A percentile compares a stretch with the other conserved stretches of the same genome.
phyloP scores from a whole-genome alignment of 306 rosid species.

The barrel medic (Medicago truncatula) region MtrunA17r5.0-ANR NC_053043.1:34991501-34992000 shows the following conservation, averaged over 20 bases:
- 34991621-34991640: neutral
- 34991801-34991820: too few species aligned
- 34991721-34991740: neutral
- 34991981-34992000: constrained; percentile 15
- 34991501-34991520: constrained; percentile 3
- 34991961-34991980: neutral
- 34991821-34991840: neutral
- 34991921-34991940: neutral
- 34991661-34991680: neutral
- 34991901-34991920: constrained; percentile 15
- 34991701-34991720: neutral
- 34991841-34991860: constrained; percentile 16
- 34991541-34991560: constrained; percentile 26
- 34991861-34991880: constrained; percentile 19
- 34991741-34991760: constrained; percentile 25
- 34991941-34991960: constrained; percentile 29
- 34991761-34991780: constrained; percentile 8
- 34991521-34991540: neutral
- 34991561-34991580: neutral
- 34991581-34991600: neutral
- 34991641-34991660: neutral
- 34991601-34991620: neutral
- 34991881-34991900: constrained; percentile 7
- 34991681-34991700: constrained; percentile 19
- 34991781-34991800: too few species aligned